Percentiles rank a stretch among this genome's conserved stretches.
Evolutionary conservation across 2,329 filamentous ascomycete genomes (phyloP).

Genomic region (Hypoxylon sp.): DNA sequence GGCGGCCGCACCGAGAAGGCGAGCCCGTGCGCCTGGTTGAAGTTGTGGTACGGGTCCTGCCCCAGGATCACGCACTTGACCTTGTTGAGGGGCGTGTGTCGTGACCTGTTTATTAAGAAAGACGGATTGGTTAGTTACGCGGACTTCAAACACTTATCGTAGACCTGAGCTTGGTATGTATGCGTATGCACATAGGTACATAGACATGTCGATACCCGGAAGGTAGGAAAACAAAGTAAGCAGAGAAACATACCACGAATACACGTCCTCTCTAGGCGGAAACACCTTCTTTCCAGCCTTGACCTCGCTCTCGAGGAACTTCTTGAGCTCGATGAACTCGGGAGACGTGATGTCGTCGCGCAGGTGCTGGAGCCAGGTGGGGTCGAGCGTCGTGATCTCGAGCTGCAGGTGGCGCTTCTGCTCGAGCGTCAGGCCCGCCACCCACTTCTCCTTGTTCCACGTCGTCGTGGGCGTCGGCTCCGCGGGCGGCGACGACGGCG

Average conservation of each 20-base stretch:
- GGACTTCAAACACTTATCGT: not conserved
- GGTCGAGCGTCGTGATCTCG: constrained; percentile 90
- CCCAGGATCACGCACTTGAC: constrained; percentile 95
- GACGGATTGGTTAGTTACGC: not conserved
- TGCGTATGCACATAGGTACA: not conserved
- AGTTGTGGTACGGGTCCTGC: constrained; percentile 96
- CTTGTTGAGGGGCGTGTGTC: constrained; percentile 84
- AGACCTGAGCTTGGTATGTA: not conserved
- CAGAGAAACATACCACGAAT: constrained; percentile 77
- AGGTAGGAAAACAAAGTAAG: not conserved
- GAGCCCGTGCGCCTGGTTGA: constrained; percentile 94
- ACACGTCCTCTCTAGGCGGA: constrained; percentile 87
- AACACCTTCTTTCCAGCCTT: constrained; percentile 80
- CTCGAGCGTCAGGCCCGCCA: constrained; percentile 78
- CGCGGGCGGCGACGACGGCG: constrained; percentile 29
- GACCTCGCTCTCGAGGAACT: constrained; percentile 82
- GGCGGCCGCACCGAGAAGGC: constrained; percentile 95
- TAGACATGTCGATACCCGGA: not conserved
- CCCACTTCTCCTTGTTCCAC: constrained; percentile 88
- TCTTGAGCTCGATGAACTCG: constrained; percentile 87
- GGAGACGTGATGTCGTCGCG: constrained; percentile 83
- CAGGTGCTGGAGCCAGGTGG: constrained; percentile 88
- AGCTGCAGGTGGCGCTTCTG: constrained; percentile 83
- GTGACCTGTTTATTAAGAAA: too few relatives aligned
- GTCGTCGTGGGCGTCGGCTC: constrained; percentile 44